These are phyloP conservation scores for Pelargonium australe DNA, from an alignment of 441 rosid species.

Conservation along the genomic window DNA sequence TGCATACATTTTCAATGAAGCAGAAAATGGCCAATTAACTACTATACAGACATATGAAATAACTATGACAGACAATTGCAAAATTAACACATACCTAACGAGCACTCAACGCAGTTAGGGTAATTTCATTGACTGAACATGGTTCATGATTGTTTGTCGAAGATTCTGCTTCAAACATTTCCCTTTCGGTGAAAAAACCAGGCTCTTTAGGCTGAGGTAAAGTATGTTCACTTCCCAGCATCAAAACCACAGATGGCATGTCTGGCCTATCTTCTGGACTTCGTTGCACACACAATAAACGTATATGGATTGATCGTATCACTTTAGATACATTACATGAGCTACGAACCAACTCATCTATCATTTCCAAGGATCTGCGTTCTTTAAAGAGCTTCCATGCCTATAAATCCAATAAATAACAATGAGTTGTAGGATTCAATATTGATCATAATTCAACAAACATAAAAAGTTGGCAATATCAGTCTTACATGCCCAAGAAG, in stretches of 20 bases:
- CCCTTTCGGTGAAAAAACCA: background rate
- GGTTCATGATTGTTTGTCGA: background rate
- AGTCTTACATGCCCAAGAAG: constrained; percentile 34
- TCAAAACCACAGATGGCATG: constrained; percentile 10
- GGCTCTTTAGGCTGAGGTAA: background rate
- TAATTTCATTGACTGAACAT: background rate
- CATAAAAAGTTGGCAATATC: background rate
- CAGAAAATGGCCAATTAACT: background rate
- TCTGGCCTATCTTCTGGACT: constrained; percentile 13
- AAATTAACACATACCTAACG: background rate
- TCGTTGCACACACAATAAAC: background rate
- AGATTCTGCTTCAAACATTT: too few relatives aligned
- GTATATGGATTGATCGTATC: constrained; percentile 2
- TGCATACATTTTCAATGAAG: background rate
- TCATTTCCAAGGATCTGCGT: constrained; percentile 8
- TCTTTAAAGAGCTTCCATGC: constrained; percentile 36
- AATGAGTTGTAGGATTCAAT: background rate
- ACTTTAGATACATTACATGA: constrained; percentile 8
- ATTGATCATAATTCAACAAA: background rate
- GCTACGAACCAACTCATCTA: background rate
- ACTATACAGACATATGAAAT: background rate
- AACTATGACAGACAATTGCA: background rate
- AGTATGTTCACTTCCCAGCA: background rate
- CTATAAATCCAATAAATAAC: constrained; percentile 16
- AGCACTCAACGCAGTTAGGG: background rate